Conservation (phyloP, 371 early-diverging fungal genomes). For the Mucor saturninus region DNA sequence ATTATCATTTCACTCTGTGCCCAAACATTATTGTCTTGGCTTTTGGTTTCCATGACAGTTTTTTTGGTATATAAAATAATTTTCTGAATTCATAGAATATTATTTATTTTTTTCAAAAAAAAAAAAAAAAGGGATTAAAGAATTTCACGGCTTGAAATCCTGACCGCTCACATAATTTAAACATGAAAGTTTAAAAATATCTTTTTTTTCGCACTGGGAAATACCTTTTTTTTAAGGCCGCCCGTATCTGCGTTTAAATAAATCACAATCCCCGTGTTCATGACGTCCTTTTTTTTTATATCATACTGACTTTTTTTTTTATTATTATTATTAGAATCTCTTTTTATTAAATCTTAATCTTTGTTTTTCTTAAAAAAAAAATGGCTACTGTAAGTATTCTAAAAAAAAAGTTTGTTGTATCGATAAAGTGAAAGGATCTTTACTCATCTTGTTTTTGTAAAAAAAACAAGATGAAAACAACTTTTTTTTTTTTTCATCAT, state of each 20-base stretch:
- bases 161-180: too few relatives aligned
- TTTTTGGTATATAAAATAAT: too few relatives aligned
- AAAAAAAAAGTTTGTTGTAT: neutral
- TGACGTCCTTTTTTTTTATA: conserved; percentile 8
- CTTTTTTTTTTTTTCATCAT: conserved; percentile 4
- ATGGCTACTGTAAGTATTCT: conserved; percentile 27
- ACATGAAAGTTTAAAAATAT: too few relatives aligned
- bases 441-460: neutral
- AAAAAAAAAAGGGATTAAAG: too few relatives aligned
- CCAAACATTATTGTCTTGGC: too few relatives aligned
- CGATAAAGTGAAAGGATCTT: conserved; percentile 1
- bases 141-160: too few relatives aligned
- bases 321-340: neutral
- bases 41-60: too few relatives aligned
- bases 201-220: too few relatives aligned
- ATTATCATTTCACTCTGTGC: too few relatives aligned
- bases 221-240: too few relatives aligned
- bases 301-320: conserved; percentile 5
- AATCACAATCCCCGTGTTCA: conserved; percentile 37
- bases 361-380: neutral
- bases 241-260: neutral
- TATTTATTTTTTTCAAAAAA: too few relatives aligned
- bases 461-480: neutral
- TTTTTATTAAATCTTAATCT: neutral
- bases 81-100: too few relatives aligned